phyloP scores from a whole-genome alignment of 2,329 filamentous ascomycete genomes.

The Rhynchosporium graminicola region DNA sequence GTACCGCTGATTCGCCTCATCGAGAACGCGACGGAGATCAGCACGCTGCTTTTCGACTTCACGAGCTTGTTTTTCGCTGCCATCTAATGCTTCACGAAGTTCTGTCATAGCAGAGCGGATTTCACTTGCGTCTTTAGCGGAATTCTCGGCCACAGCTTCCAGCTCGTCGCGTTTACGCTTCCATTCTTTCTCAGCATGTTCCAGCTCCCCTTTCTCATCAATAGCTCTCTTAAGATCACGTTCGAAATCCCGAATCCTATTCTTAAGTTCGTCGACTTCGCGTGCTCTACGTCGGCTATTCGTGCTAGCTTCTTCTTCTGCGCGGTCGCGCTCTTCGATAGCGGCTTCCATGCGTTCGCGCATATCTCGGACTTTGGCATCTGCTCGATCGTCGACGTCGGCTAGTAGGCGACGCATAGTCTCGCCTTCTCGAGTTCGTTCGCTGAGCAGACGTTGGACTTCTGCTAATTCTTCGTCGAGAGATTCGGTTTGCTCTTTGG shows the following conservation, averaged over 20 bases:
- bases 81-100: constrained; percentile 78
- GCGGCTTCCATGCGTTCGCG: constrained; percentile 84
- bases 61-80: constrained; percentile 79
- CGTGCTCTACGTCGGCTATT: constrained; percentile 73
- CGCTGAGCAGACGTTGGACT: constrained; percentile 79
- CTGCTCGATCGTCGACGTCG: constrained; percentile 82
- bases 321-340: constrained; percentile 88
- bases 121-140: constrained; percentile 72
- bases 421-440: constrained; percentile 88
- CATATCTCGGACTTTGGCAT: constrained; percentile 83
- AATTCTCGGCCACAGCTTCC: constrained; percentile 66
- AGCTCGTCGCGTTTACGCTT: constrained; percentile 73
- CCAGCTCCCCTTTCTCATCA: constrained; percentile 77
- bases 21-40: constrained; percentile 73
- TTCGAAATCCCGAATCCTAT: constrained; percentile 78
- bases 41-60: constrained; percentile 81
- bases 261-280: constrained; percentile 84
- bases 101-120: constrained; percentile 75
- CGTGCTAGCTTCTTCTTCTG: constrained; percentile 85
- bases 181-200: constrained; percentile 72
- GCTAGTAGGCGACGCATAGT: constrained; percentile 89
- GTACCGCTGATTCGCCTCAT: constrained; percentile 74
- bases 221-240: constrained; percentile 69
- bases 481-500: constrained; percentile 76
- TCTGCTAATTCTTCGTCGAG: constrained; percentile 92